A percentile compares a stretch with the other conserved stretches of the same genome.
Conservation (phyloP, 106 monocot species). For the Dendrobium nobile region DNA sequence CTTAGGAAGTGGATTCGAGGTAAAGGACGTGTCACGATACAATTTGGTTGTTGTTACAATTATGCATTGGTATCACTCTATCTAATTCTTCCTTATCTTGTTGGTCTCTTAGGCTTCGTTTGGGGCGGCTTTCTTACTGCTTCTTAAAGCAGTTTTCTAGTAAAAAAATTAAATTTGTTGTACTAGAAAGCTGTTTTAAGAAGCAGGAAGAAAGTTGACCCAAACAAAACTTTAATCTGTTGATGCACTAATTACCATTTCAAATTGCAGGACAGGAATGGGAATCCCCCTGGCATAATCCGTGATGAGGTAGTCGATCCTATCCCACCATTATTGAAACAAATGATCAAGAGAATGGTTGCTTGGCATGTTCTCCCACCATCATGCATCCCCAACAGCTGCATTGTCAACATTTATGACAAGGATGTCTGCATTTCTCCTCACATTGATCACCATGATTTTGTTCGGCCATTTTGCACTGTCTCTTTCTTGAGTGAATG, state of each 20-base stretch:
- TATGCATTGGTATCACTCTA: slow-evolving; percentile 54
- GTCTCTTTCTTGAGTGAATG: slow-evolving; percentile 45
- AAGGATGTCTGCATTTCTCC: slow-evolving; percentile 60
- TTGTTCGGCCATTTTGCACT: slow-evolving; percentile 47
- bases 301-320: slow-evolving; percentile 39
- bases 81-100: background rate
- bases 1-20: slow-evolving; percentile 82
- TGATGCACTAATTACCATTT: background rate
- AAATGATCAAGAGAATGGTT: slow-evolving; percentile 48
- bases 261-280: slow-evolving; percentile 36
- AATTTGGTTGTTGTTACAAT: slow-evolving; percentile 95
- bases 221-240: background rate
- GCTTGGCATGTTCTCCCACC: slow-evolving; percentile 35
- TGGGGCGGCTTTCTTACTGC: slow-evolving; percentile 18
- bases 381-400: slow-evolving; percentile 45
- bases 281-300: slow-evolving; percentile 42
- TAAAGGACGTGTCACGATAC: slow-evolving; percentile 84
- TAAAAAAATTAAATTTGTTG: no score
- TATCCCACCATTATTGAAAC: slow-evolving; percentile 33
- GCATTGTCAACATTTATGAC: slow-evolving; percentile 59
- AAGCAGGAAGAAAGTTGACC: no score
- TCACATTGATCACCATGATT: slow-evolving; percentile 56
- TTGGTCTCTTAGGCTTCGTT: background rate
- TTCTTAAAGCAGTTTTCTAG: no score
- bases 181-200: no score